Percentiles rank a stretch among this genome's conserved stretches.
phyloP scores from a whole-genome alignment of 139 green algal genomes.

The Zygnema cylindricum region DNA sequence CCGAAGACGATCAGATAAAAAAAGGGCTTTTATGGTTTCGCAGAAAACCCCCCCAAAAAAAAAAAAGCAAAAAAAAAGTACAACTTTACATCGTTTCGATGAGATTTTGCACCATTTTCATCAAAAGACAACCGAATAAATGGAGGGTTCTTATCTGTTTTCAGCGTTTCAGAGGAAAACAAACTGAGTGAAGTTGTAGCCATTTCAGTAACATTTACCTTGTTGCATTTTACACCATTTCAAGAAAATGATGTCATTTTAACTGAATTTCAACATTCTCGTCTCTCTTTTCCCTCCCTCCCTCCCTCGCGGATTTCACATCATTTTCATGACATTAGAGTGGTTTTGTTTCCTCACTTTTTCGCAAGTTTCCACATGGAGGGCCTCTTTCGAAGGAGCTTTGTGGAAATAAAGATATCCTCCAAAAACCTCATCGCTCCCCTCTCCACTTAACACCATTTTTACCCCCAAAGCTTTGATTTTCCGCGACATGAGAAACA shows the following conservation, averaged over 20 bases:
- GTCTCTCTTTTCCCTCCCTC: too few relatives aligned
- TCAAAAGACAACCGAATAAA: too few relatives aligned
- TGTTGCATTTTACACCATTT: slow-evolving; percentile 21
- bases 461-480: slow-evolving; percentile 96
- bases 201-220: neutral
- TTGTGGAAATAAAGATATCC: slow-evolving; percentile 88
- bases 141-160: too few relatives aligned
- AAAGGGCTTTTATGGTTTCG: too few relatives aligned
- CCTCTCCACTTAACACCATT: slow-evolving; percentile 96
- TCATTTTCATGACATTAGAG: neutral
- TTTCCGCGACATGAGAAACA: slow-evolving; percentile 94
- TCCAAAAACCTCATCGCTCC: slow-evolving; percentile 93
- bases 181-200: too few relatives aligned
- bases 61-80: too few relatives aligned
- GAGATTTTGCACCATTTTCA: too few relatives aligned
- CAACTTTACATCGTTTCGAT: too few relatives aligned
- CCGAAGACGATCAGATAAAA: too few relatives aligned
- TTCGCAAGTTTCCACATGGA: slow-evolving; percentile 39
- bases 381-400: slow-evolving; percentile 73
- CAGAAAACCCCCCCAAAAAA: too few relatives aligned
- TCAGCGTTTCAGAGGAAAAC: too few relatives aligned
- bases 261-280: slow-evolving; percentile 4
- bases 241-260: slow-evolving; percentile 6
- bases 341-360: slow-evolving; percentile 9
- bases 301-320: too few relatives aligned